Conservation (phyloP, 371 early-diverging fungal genomes). For the Amoeboaphelidium occidentale region DNA sequence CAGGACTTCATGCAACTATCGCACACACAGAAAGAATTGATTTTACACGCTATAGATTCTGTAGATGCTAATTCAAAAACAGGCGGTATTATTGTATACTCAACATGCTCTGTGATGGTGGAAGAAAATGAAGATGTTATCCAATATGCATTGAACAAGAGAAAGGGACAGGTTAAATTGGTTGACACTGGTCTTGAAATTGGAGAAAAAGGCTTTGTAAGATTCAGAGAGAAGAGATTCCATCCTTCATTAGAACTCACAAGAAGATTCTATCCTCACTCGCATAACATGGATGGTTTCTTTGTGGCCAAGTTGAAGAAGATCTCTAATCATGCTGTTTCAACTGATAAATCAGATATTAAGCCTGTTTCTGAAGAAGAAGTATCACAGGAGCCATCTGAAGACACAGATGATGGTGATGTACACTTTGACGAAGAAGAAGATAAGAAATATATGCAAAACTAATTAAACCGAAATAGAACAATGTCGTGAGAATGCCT, state of each 20-base stretch:
- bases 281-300: slow-evolving; percentile 99
- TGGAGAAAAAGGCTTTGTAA: slow-evolving; percentile 68
- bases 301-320: slow-evolving; percentile 85
- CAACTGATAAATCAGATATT: background rate
- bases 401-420: too few species aligned
- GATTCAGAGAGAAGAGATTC: slow-evolving; percentile 69
- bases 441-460: too few species aligned
- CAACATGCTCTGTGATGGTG: slow-evolving; percentile 95
- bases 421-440: too few species aligned
- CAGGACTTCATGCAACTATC: slow-evolving; percentile 74
- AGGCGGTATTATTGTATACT: slow-evolving; percentile 93
- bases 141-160: slow-evolving; percentile 77
- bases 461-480: too few species aligned
- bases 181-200: slow-evolving; percentile 68
- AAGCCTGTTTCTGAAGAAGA: too few species aligned
- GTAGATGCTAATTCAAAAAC: slow-evolving; percentile 78
- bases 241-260: slow-evolving; percentile 60
- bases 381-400: too few species aligned
- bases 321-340: background rate
- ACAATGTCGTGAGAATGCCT: too few species aligned
- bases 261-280: slow-evolving; percentile 90
- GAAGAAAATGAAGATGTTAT: slow-evolving; percentile 99
- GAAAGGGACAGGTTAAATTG: slow-evolving; percentile 66
- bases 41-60: slow-evolving; percentile 91
- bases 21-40: slow-evolving; percentile 82